A percentile compares a stretch with the other conserved stretches of the same genome.
Conservation (phyloP, 805 yeast species). For the Sugiyamaella americana region DNA sequence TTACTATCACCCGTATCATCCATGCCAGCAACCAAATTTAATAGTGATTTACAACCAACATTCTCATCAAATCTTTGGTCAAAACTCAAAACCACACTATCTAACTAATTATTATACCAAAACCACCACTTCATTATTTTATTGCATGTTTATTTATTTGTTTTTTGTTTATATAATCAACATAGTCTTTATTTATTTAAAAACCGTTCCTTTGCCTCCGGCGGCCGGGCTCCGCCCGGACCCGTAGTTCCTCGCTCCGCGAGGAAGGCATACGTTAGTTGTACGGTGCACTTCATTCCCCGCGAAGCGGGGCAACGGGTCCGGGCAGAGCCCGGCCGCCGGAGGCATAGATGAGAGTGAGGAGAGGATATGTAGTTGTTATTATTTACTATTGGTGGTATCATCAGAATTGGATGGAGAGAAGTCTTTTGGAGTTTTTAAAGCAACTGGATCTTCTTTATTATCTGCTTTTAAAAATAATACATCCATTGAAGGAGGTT, state of each 20-base stretch:
- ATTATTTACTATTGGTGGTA: not conserved
- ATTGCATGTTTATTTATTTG: not conserved
- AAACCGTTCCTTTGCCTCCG: not conserved
- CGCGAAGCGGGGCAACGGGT: not conserved
- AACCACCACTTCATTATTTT: not conserved
- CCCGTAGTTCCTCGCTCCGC: not conserved
- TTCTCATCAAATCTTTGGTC: conserved; percentile 8
- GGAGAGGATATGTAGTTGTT: not conserved
- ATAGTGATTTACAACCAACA: conserved; percentile 7
- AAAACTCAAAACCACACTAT: conserved; percentile 8
- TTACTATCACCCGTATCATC: conserved; percentile 8
- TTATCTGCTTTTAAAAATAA: conserved; percentile 13
- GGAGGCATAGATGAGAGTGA: not conserved
- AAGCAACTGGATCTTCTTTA: conserved; percentile 1
- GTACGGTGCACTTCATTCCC: not conserved
- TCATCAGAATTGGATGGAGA: not conserved
- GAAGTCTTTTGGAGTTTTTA: not conserved
- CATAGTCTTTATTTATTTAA: not conserved
- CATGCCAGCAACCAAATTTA: conserved; percentile 5
- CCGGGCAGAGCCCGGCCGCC: not conserved
- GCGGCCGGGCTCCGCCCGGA: not conserved
- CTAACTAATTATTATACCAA: conserved; percentile 3
- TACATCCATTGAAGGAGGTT: conserved; percentile 19
- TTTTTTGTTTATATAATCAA: not conserved
- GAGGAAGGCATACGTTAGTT: not conserved